These are phyloP conservation scores for Carex pumila DNA, from an alignment of 176 grass and related monocot species.

Conservation along the genomic window DNA sequence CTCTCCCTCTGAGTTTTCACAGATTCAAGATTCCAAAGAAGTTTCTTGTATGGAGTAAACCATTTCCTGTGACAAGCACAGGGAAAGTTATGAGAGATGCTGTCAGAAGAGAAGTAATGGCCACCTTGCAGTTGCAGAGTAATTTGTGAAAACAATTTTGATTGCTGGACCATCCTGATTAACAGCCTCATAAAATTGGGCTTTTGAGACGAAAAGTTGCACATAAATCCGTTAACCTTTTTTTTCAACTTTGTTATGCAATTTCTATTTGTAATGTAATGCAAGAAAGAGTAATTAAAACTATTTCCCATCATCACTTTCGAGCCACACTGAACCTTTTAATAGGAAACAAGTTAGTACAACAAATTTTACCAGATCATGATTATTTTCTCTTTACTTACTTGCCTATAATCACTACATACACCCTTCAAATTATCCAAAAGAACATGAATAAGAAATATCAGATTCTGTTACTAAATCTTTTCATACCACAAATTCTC, in stretches of 20 bases:
- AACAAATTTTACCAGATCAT: neutral
- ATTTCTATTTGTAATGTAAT: conserved; percentile 1
- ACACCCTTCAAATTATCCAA: neutral
- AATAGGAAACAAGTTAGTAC: neutral
- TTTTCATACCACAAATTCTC: neutral
- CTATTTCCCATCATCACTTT: neutral
- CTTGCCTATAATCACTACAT: neutral
- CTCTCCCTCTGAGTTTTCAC: conserved; percentile 10
- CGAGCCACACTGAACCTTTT: neutral
- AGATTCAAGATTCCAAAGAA: conserved; percentile 80
- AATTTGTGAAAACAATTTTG: conserved; percentile 29
- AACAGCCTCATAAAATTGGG: neutral
- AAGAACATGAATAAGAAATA: neutral
- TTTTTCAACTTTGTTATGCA: neutral
- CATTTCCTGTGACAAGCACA: conserved; percentile 70
- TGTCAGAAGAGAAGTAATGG: conserved; percentile 45
- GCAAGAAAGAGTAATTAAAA: neutral
- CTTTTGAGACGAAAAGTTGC: neutral
- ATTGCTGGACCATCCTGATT: neutral
- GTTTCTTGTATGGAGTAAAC: conserved; percentile 45
- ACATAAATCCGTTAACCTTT: neutral
- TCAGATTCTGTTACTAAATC: neutral
- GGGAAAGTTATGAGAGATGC: conserved; percentile 81
- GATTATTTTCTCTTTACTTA: neutral
- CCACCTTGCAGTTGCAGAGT: conserved; percentile 41